Evolutionary conservation across 805 yeast genomes (phyloP), one percentile per base, ranked within the genome.

Genomic region (Lipomyces spencermartinsiae): DNA sequence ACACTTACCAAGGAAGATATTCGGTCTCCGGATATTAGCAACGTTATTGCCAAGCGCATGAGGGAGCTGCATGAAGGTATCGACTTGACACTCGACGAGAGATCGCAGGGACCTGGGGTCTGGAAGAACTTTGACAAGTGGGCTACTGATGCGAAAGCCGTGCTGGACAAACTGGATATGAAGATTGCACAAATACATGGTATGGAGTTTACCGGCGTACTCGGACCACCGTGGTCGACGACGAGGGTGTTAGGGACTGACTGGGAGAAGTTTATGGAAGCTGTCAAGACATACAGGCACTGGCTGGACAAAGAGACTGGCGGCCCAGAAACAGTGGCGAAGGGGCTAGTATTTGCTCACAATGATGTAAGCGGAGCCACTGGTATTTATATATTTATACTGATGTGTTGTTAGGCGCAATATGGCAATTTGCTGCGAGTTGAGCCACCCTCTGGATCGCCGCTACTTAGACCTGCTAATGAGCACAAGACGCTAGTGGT

Each of bases 11-110:
- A 87, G 71, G 83, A 85, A 7, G 92, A 91, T 73, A 86, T 95
- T 61, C 84, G 96, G 76, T 87, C 88, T 71, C 87, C 92, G 70
- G 88, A 87, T 35, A 88, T 91, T 22, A 87, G 93, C 59, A 88
- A 89, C 71, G 90, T 91, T 82, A 89, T 95, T 71, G 98, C 97
- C 14, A 87, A 97, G 82, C 89, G 99, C 81, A 95, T 95, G 98
- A 89, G 93, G 75, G 98, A 95, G 73, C 83, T 95, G 65, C 99
- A 95, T 76, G 83, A 83, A 65, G 93, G 94, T 74, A 88, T 95
- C 25, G 87, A 86, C 14, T 80, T 95, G 62, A 84, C 86, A 29
- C 77, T 79, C 1, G 80, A 79, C 2, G 97, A 93, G 74, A 80
- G 82, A 57, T 77, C 76, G 6, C 76, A 76, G 14, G 90, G 95